Percentiles rank a stretch among this genome's conserved stretches.
phyloP scores from a whole-genome alignment of 192 early-diverging fungal genomes.

The Jimgerdemannia lactiflua region DNA sequence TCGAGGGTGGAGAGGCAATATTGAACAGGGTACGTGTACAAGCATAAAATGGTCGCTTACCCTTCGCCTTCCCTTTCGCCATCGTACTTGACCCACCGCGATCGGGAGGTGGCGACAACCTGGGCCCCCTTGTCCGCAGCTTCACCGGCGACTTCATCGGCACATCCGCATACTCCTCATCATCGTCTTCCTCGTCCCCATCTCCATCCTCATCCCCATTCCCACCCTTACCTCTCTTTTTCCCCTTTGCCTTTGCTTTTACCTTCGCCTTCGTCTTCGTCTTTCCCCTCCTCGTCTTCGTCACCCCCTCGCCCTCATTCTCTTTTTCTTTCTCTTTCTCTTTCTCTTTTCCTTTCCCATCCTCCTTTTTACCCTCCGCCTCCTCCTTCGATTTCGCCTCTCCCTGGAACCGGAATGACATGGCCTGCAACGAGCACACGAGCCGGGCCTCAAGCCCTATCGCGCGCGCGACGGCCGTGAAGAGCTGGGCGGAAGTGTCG shows the following conservation, averaged over 20 bases:
- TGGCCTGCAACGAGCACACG: constrained; percentile 62
- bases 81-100: background rate
- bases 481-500: constrained; percentile 46
- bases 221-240: background rate
- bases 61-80: background rate
- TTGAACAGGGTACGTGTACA: no score
- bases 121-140: constrained; percentile 5
- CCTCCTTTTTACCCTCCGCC: constrained; percentile 1
- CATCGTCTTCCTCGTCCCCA: constrained; percentile 12
- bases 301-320: constrained; percentile 8
- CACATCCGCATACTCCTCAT: constrained; percentile 16
- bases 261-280: background rate
- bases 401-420: constrained; percentile 54
- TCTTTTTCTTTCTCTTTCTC: constrained; percentile 15
- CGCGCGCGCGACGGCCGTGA: constrained; percentile 43
- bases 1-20: no score
- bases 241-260: constrained; percentile 1
- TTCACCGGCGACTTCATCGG: constrained; percentile 16
- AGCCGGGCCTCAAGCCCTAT: constrained; percentile 55
- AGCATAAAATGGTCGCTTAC: background rate
- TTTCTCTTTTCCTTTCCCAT: background rate
- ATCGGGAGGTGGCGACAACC: constrained; percentile 10
- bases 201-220: constrained; percentile 26
- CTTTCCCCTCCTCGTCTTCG: constrained; percentile 2
- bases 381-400: constrained; percentile 2